A percentile compares a stretch with the other conserved stretches of the same genome.
These are phyloP conservation scores for Hypoxylon sp. DNA, from an alignment of 2,329 filamentous ascomycete species.

Conservation along the genomic window DNA sequence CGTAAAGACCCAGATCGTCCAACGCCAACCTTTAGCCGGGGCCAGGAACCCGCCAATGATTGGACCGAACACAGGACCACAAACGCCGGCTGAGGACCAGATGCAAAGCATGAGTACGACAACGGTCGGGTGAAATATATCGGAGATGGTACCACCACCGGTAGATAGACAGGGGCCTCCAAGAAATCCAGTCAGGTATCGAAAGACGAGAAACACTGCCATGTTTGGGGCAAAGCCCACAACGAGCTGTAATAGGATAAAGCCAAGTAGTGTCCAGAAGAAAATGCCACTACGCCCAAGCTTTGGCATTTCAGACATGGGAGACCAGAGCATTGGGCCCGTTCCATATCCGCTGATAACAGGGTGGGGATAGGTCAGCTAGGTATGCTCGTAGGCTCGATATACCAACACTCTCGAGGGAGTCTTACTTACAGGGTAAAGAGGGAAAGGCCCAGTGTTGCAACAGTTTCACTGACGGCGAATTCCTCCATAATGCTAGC, in stretches of 20 bases:
- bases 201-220: constrained; percentile 65
- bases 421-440: constrained; percentile 41
- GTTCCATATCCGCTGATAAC: constrained; percentile 47
- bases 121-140: constrained; percentile 56
- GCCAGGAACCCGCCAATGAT: constrained; percentile 64
- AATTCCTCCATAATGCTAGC: constrained; percentile 42
- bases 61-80: constrained; percentile 65
- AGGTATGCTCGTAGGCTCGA: background rate
- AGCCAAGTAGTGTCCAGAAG: constrained; percentile 70
- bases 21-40: constrained; percentile 62
- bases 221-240: constrained; percentile 69
- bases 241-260: constrained; percentile 69
- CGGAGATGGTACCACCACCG: constrained; percentile 50
- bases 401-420: too few species aligned
- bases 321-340: constrained; percentile 69
- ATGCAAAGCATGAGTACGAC: constrained; percentile 61
- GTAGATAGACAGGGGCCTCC: constrained; percentile 53
- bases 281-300: constrained; percentile 73
- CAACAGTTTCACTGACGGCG: constrained; percentile 41
- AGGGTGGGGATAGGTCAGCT: background rate
- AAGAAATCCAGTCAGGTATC: constrained; percentile 67
- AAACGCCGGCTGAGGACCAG: constrained; percentile 60
- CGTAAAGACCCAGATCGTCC: constrained; percentile 67
- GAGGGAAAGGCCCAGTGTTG: constrained; percentile 49
- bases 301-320: constrained; percentile 70